Evolutionary conservation across 495 filamentous ascomycete genomes (phyloP), one percentile per base, ranked within the genome.

Genomic region (Cladorrhinum samala): DNA sequence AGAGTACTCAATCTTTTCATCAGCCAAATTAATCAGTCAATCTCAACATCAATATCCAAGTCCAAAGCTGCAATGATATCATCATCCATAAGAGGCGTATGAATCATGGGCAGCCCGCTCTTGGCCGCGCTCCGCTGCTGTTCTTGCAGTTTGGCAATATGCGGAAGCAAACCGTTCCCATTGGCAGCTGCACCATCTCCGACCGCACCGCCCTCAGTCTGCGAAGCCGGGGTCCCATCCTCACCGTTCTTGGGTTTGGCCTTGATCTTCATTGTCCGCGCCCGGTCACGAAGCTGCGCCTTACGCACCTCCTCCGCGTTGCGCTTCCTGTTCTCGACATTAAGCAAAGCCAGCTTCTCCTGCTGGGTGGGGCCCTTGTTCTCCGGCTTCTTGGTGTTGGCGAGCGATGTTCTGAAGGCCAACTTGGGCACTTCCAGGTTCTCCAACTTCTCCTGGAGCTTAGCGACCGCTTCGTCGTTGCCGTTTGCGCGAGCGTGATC

Each of bases 21-120:
- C n/a, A n/a, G n/a, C n/a, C n/a, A 46, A 30, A n/a, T n/a, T n/a
- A n/a, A n/a, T 55, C 42, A 61, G 23, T 59, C 56, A 51, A 89
- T 87, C 21, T 89, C 84, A 52, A 89, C 82, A 50, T 93, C 88
- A 59, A 93, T 87, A 9, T 86, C 89, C 55, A 94, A 68, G 67
- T 92, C 88, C 65, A 92, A 69, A 13, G 83, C 78, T 0, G 84
- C 88, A 62, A 94, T 89, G 55, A 90, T 85, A 64, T 92, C 88
- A 57, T 94, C 89, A 50, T 91, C 87, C 70, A 83, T 86, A 48
- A 91, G 80, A 17, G 85, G 83, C 61, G 83, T 80, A 44, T 83
- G 77, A 52, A 91, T 84, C 33, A 78, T 77, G 1, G 81, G 77
- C 53, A 87, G 68, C 6, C 84, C 84, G 30, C 75, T 80, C 57